phyloP scores from a whole-genome alignment of 176 grass and related monocot genomes.

The Aegilops umbellulata region DNA sequence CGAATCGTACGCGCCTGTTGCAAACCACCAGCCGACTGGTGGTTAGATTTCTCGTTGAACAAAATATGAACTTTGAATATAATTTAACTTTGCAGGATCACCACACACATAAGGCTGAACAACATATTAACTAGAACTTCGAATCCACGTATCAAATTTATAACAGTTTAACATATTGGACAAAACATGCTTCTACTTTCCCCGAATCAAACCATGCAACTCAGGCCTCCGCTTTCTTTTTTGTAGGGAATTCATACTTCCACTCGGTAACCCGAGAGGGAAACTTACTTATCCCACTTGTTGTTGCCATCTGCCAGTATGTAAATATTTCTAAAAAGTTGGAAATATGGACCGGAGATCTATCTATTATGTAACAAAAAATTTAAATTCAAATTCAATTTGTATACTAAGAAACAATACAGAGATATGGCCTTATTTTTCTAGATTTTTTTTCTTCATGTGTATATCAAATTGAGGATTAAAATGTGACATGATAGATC shows the following conservation, averaged over 20 bases:
- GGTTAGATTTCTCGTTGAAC: too few relatives aligned
- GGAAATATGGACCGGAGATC: not conserved
- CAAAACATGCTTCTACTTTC: too few relatives aligned
- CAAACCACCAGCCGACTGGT: too few relatives aligned
- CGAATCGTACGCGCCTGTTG: too few relatives aligned
- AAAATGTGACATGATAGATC: not conserved
- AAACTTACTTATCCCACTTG: not conserved
- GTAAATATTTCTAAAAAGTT: not conserved
- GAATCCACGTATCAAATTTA: too few relatives aligned
- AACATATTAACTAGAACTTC: too few relatives aligned
- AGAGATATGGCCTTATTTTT: not conserved
- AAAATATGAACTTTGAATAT: too few relatives aligned
- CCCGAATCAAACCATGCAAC: not conserved
- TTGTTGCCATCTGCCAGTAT: fast-evolving
- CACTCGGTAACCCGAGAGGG: not conserved
- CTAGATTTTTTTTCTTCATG: not conserved
- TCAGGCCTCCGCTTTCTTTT: not conserved
- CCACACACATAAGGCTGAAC: too few relatives aligned
- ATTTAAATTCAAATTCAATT: not conserved
- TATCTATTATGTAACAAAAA: not conserved
- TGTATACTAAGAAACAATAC: not conserved
- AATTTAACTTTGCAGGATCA: too few relatives aligned
- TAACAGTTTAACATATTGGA: too few relatives aligned
- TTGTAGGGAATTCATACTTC: not conserved
- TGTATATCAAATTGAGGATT: not conserved